Base-by-base conservation (phyloP, 192 early-diverging fungal genomes). In the Coemansia sp. region DNA sequence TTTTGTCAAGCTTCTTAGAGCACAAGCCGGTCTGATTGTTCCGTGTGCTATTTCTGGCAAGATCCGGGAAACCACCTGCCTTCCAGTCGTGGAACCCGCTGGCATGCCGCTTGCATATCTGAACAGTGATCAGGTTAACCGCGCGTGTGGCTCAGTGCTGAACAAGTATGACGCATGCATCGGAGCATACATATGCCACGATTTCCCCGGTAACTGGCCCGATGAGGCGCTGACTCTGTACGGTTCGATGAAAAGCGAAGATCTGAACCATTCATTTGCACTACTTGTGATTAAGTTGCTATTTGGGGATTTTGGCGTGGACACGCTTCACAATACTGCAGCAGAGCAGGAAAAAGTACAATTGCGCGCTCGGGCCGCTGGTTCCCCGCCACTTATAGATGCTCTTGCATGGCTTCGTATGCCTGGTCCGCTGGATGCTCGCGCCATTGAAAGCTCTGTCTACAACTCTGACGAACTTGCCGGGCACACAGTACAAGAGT, bases 291-390 rank as follows among this genome's bases (percentile, higher is more conserved):
- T 75, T 22, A 81, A 81, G 56, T 67, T 81, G 25, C 57, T 81
- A 57, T 81, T 75, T 74, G 78, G 78, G 59, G 78, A 81, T 53
- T 81, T 81, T 73, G 73, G 73, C 52, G 57, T 67, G 3, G 74
- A 81, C 22, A 67, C 66, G 2, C 58, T 72, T 4, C 57, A 64
- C 33, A 72, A 70, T 23, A 29, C 63, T 6, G 78, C 78, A 0
- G 63, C 23, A 24, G 24, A 23, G 24, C 66, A 67, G 17, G 63
- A 63, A 19, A 75, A 63, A 33, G 30, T 33, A 5, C 51, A 75
- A 24, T 25, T 22, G 51, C 57, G 63, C 24, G 31, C 6, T 23
- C 64, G 59, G 50, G 73, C 67, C 24, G 75, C 74, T 0, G 61
- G 55, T 4, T 25, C 51, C 17, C 75, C 78, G 30, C 66, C 75